A percentile compares a stretch with the other conserved stretches of the same genome.
Conservation (phyloP, 2,329 filamentous ascomycete species). For the Harringtonia aguacate region DNA sequence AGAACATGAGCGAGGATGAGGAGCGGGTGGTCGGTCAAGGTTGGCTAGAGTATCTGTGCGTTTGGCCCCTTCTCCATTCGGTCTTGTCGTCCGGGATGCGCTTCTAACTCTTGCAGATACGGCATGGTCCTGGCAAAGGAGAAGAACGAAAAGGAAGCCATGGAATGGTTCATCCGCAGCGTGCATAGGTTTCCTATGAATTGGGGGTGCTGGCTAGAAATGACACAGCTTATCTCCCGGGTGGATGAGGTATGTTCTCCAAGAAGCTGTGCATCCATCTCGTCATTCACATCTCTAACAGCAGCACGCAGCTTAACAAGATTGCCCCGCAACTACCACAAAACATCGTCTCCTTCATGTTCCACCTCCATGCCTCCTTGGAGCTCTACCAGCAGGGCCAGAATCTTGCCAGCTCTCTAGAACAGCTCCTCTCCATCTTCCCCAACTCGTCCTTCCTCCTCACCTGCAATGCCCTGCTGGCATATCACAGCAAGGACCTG, state of each 20-base stretch:
- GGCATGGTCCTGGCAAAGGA: slow-evolving; percentile 83
- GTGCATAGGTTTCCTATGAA: slow-evolving; percentile 89
- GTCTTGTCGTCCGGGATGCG: too few relatives aligned
- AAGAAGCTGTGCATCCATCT: neutral
- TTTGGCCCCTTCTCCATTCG: slow-evolving; percentile 2
- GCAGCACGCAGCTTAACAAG: slow-evolving; percentile 50
- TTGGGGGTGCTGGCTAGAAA: slow-evolving; percentile 94
- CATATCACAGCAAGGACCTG: slow-evolving; percentile 83
- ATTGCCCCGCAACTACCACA: slow-evolving; percentile 66
- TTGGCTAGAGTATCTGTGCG: slow-evolving; percentile 79
- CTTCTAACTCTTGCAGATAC: slow-evolving; percentile 39
- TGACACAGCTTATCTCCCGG: slow-evolving; percentile 68
- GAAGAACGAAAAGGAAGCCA: slow-evolving; percentile 77
- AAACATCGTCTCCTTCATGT: slow-evolving; percentile 89
- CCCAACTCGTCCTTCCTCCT: slow-evolving; percentile 81
- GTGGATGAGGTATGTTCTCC: slow-evolving; percentile 63
- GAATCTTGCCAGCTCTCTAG: slow-evolving; percentile 61
- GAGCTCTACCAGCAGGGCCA: slow-evolving; percentile 83
- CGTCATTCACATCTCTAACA: neutral
- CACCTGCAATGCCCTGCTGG: slow-evolving; percentile 77
- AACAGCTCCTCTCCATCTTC: slow-evolving; percentile 74
- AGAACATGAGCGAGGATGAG: slow-evolving; percentile 48
- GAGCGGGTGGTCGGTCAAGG: slow-evolving; percentile 60
- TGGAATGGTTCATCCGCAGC: slow-evolving; percentile 78
- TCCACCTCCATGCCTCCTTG: slow-evolving; percentile 81